Evolutionary conservation across 2,329 filamentous ascomycete genomes (phyloP).

Genomic region (Aphanocladium album): DNA sequence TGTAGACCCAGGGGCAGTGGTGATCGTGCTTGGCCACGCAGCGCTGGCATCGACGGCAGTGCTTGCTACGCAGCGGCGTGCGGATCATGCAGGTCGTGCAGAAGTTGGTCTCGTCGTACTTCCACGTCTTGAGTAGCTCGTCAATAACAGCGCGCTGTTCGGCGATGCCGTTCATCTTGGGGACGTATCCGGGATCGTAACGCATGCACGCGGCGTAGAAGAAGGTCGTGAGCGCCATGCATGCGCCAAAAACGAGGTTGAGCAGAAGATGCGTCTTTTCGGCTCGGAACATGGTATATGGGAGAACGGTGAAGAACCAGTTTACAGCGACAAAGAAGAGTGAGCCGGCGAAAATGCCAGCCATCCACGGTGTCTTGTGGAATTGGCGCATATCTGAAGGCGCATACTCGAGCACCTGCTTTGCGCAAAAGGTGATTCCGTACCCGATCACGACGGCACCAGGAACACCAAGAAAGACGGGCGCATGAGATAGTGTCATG

Average conservation of each 20-base stretch:
- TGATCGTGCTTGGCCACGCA: conserved; percentile 97
- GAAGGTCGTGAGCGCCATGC: conserved; percentile 65
- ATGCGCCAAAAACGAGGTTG: conserved; percentile 68
- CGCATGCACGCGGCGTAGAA: conserved; percentile 86
- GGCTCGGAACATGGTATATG: conserved; percentile 28
- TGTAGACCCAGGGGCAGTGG: conserved; percentile 97
- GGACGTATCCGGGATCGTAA: conserved; percentile 87
- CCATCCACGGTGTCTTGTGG: conserved; percentile 88
- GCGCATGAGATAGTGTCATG: conserved; percentile 66
- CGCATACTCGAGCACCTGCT: conserved; percentile 74
- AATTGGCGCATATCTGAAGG: conserved; percentile 84
- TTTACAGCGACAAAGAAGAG: conserved; percentile 74
- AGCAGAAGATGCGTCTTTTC: conserved; percentile 55
- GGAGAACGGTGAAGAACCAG: conserved; percentile 71
- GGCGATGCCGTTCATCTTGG: conserved; percentile 81
- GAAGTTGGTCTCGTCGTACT: conserved; percentile 91
- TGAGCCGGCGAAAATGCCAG: conserved; percentile 86
- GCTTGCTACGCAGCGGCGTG: conserved; percentile 88
- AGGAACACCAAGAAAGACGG: conserved; percentile 72
- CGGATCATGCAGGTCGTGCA: conserved; percentile 93
- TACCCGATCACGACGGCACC: conserved; percentile 61
- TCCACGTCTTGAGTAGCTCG: conserved; percentile 76
- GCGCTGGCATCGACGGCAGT: conserved; percentile 84
- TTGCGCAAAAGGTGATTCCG: conserved; percentile 70
- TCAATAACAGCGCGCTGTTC: conserved; percentile 88